phyloP scores from a whole-genome alignment of 306 rosid genomes.

The Adenanthera pavonina region DNA sequence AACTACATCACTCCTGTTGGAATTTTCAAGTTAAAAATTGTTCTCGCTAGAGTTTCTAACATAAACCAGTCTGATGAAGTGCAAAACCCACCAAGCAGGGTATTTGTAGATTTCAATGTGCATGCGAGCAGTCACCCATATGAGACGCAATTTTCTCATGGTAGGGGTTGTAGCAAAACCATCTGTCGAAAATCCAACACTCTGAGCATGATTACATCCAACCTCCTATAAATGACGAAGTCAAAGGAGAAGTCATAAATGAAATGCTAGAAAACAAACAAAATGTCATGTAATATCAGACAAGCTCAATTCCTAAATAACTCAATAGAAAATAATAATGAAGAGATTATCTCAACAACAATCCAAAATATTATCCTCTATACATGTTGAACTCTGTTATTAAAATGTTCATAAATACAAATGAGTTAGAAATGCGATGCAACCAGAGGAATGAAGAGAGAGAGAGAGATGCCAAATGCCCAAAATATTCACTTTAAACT shows the following conservation, averaged over 20 bases:
- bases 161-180: conserved; percentile 96
- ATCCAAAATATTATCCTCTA: conserved; percentile 26
- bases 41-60: conserved; percentile 26
- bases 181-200: conserved; percentile 92
- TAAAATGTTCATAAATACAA: background rate
- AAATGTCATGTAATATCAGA: conserved; percentile 1
- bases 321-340: background rate
- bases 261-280: conserved; percentile 12
- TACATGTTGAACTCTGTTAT: conserved; percentile 10
- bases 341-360: conserved; percentile 2
- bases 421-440: background rate
- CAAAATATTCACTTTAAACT: background rate
- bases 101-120: conserved; percentile 96
- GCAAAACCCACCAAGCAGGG: conserved; percentile 81
- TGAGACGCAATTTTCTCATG: conserved; percentile 91
- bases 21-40: conserved; percentile 30
- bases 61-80: conserved; percentile 22
- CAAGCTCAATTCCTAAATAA: conserved; percentile 1
- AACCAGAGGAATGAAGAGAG: background rate
- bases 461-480: background rate
- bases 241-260: conserved; percentile 25
- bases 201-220: conserved; percentile 96
- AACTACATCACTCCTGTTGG: conserved; percentile 91
- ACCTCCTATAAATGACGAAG: conserved; percentile 73
- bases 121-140: conserved; percentile 99